Conservation (phyloP, 495 filamentous ascomycete species). For the Penicillium ucsense region DNA sequence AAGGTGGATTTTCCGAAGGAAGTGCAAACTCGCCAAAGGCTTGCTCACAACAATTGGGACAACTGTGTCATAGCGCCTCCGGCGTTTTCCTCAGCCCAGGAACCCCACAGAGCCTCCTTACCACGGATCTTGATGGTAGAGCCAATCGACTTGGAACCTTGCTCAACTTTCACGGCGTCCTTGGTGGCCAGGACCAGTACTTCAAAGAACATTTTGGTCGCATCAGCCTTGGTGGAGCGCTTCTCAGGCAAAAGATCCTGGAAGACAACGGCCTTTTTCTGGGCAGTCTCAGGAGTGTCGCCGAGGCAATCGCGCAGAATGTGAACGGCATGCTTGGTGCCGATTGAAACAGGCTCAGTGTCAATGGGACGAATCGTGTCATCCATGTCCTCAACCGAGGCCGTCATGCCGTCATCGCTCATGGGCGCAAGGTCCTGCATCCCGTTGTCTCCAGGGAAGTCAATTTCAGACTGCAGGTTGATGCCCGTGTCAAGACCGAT, state of each 20-base stretch:
- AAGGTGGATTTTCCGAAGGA: background rate
- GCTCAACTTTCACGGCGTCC: constrained; percentile 96
- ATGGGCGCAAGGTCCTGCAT: constrained; percentile 23
- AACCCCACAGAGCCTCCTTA: constrained; percentile 88
- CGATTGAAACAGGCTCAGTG: constrained; percentile 71
- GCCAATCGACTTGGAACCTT: constrained; percentile 62
- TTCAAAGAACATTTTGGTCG: constrained; percentile 99
- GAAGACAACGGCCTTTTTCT: constrained; percentile 77
- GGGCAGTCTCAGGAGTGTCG: constrained; percentile 44
- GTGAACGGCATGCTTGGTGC: constrained; percentile 92
- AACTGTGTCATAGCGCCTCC: constrained; percentile 39
- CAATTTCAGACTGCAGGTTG: constrained; percentile 39
- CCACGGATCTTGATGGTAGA: constrained; percentile 69
- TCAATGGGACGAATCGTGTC: constrained; percentile 75
- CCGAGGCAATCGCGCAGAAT: constrained; percentile 84
- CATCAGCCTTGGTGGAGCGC: constrained; percentile 70
- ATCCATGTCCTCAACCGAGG: constrained; percentile 52
- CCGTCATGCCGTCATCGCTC: constrained; percentile 43
- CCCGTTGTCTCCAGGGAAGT: constrained; percentile 57
- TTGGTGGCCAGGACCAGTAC: constrained; percentile 91
- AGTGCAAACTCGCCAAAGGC: background rate
- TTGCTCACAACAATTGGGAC: constrained; percentile 17
- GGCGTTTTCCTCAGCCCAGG: constrained; percentile 84
- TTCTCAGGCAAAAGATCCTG: constrained; percentile 81
- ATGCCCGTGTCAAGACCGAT: constrained; percentile 45